Evolutionary conservation across 495 filamentous ascomycete genomes (phyloP), one percentile per base, ranked within the genome.

Genomic region (Daldinia decipiens): DNA sequence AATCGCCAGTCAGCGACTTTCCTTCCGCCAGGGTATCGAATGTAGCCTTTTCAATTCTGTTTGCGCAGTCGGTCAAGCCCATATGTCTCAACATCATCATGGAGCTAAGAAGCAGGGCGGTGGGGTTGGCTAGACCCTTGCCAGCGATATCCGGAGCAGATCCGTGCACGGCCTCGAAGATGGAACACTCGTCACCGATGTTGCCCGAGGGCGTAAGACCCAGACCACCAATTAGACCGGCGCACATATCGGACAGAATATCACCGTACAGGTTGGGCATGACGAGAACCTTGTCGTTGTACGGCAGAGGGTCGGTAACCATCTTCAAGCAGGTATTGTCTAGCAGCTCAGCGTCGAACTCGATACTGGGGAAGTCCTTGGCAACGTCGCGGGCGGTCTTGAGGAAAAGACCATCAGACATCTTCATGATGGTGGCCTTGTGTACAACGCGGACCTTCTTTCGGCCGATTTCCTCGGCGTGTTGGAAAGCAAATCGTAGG

Each of bases 381-480:
- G 92, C 83, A 77, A 99, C 85, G 27, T 93, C 86, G 34, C 89
- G 84, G 73, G 93, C 96, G 59, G 88, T 91, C 81, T 87, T 91
- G 65, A 98, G 86, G 90, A 99, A 99, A 55, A 99, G 92, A 83
- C 95, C 95, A 82, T 99, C 95, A 81, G 87, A 91, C 96, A 98
- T 98, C 90, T 99, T 99, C 95, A 98, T 98, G 86, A 98, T 99
- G 76, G 96, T 99, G 76, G 95, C 95, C 88, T 98, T 98, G 89
- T 98, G 95, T 58, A 98, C 95, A 40, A 91, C 95, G 70, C 95
- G 92, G 67, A 99, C 95, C 89, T 98, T 97, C 79, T 88, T 92
- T 86, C 91, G 91, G 77, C 93, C 92, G 70, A 98, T 92, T 57
- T 92, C 87, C 80, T 94, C 86, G 74, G 95, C 95, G 77, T 98